phyloP scores from a whole-genome alignment of 2,329 filamentous ascomycete genomes.

The Hypoxylon sp. region DNA sequence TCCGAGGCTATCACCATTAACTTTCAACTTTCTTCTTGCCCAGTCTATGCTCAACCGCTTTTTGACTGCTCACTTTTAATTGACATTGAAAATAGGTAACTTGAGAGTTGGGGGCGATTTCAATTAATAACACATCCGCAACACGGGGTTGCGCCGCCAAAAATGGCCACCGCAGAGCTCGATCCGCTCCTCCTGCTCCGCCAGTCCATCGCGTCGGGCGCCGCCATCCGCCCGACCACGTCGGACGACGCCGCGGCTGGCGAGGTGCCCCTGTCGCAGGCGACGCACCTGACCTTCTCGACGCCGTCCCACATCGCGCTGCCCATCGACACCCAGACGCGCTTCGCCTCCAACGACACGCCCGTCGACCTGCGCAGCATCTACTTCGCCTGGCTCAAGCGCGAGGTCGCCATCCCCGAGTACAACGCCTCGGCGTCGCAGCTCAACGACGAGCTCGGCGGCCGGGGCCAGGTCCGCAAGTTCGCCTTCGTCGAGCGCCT shows the following conservation, averaged over 20 bases:
- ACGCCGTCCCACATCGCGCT: slow-evolving; percentile 70
- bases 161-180: slow-evolving; percentile 70
- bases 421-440: slow-evolving; percentile 87
- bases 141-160: slow-evolving; percentile 38
- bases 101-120: not conserved
- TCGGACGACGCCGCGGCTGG: slow-evolving; percentile 72
- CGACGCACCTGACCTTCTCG: slow-evolving; percentile 83
- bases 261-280: slow-evolving; percentile 75
- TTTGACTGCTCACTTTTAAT: not conserved
- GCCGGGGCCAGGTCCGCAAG: slow-evolving; percentile 80
- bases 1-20: slow-evolving; percentile 14
- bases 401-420: slow-evolving; percentile 87
- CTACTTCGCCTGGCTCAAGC: slow-evolving; percentile 96
- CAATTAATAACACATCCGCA: slow-evolving; percentile 3
- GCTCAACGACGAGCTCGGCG: slow-evolving; percentile 81
- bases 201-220: slow-evolving; percentile 79
- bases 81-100: no score
- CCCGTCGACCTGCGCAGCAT: slow-evolving; percentile 91
- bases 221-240: slow-evolving; percentile 78
- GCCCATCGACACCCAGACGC: slow-evolving; percentile 78
- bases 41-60: not conserved
- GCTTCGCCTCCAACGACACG: slow-evolving; percentile 82
- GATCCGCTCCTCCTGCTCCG: slow-evolving; percentile 88
- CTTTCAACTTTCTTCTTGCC: slow-evolving; percentile 1
- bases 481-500: slow-evolving; percentile 91